Percentiles rank a stretch among this genome's conserved stretches.
These are phyloP conservation scores for Sergeia podlipaevii DNA, from an alignment of 208 protist genomes.

Conservation along the genomic window DNA sequence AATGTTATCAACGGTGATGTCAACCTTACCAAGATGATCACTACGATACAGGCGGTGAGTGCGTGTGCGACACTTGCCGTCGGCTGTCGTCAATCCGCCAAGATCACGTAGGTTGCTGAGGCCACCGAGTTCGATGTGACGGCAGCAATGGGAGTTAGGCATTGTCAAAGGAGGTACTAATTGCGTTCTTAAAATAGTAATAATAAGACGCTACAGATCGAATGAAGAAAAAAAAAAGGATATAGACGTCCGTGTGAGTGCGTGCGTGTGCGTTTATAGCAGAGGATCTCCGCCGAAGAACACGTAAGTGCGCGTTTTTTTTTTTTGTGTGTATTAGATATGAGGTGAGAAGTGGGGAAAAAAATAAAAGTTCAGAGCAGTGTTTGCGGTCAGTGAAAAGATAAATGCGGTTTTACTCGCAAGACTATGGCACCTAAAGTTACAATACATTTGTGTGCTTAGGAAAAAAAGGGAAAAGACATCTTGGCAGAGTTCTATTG, in stretches of 20 bases:
- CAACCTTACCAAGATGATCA: slow-evolving; percentile 18
- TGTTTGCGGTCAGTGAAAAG: too few relatives aligned
- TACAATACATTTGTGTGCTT: too few relatives aligned
- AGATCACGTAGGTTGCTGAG: slow-evolving; percentile 38
- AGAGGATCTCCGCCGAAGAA: too few relatives aligned
- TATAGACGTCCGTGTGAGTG: neutral
- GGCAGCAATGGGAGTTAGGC: neutral
- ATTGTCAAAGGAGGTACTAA: neutral
- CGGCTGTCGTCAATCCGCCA: slow-evolving; percentile 29
- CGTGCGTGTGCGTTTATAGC: neutral
- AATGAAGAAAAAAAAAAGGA: neutral
- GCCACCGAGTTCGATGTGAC: neutral
- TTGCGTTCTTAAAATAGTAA: too few relatives aligned
- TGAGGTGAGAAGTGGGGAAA: too few relatives aligned
- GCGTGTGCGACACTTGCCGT: slow-evolving; percentile 16
- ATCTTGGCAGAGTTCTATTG: neutral
- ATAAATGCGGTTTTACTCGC: too few relatives aligned
- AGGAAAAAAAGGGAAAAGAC: slow-evolving; percentile 1
- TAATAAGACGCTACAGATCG: too few relatives aligned
- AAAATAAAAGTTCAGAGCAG: too few relatives aligned
- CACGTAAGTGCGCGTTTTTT: too few relatives aligned
- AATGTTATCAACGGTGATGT: slow-evolving; percentile 3
- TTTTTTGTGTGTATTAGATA: too few relatives aligned
- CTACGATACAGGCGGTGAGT: slow-evolving; percentile 32
- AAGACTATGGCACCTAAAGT: too few relatives aligned